Base-by-base conservation (phyloP, 164 flowering plant genomes). In the Vitis rotundifolia region DNA sequence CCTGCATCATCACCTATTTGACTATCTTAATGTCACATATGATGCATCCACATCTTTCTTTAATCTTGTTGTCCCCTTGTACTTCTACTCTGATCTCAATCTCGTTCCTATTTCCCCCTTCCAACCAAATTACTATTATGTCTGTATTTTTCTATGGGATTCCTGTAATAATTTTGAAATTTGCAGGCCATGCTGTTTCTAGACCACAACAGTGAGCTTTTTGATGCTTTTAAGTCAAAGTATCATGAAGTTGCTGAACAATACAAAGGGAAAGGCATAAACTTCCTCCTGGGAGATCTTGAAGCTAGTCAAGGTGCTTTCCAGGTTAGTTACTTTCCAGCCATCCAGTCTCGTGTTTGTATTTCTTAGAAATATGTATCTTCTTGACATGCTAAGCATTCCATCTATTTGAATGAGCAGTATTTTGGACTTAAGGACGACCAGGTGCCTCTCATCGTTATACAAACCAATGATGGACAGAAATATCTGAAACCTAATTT, bases 271-370 rank as follows among this genome's bases (percentile, higher is more conserved):
- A 76, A 85, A 59, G 88, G 88, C 49, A 55, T 88, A 47, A 79
- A 82, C 78, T 93, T 95, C 76, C 73, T 95, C 73, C 16, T 95
- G 57, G 98, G 97, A 73, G 98, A 95, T 68, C 63, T 85, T 78
- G 96, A 90, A 37, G 82, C 83, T 59, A 84, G 94, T 75, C 78
- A 87, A 72, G 83, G 83, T 71, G 94, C 94, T 51, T 88, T 95
- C 71, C 86, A 92, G 89, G 98, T 90, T 64, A 52, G 77, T 50
- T 31, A 51, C 63, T 49, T 49, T 61, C 64, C 9, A 8, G 1
- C 53, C 57, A 16, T 28, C 63, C 11, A 18, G 29, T 49, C 11
- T 14, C 55, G 44, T 52, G 16, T 67, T 70, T 68, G 26, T 19
- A 10, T 49, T 6, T 63, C 22, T 61, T 9, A 18, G 55, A 9